These are phyloP conservation scores for Plantago elongata DNA, from an alignment of 257 asterid species.

Conservation along the genomic window DNA sequence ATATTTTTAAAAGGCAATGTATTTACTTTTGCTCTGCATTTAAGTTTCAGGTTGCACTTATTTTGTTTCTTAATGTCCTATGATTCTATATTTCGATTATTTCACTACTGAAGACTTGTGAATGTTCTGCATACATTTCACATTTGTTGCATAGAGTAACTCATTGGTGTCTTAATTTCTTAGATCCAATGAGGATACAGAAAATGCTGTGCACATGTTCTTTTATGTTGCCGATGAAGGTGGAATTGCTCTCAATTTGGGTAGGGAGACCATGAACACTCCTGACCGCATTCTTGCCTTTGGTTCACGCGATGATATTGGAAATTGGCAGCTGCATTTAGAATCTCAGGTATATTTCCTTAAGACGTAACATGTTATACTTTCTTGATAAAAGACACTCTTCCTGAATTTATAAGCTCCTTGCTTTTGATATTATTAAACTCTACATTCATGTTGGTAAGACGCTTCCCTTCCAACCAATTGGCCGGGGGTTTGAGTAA, in stretches of 20 bases:
- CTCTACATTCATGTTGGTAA: too few species aligned
- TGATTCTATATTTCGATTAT: slow-evolving; percentile 4
- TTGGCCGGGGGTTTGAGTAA: too few species aligned
- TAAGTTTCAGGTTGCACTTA: background rate
- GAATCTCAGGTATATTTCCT: slow-evolving; percentile 60
- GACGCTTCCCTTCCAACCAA: too few species aligned
- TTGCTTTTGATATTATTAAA: too few species aligned
- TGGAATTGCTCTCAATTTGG: slow-evolving; percentile 59
- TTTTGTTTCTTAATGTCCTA: background rate
- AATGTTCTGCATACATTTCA: slow-evolving; percentile 16
- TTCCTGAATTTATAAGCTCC: too few species aligned
- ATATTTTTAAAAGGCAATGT: background rate
- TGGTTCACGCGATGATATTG: slow-evolving; percentile 71
- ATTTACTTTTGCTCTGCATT: slow-evolving; percentile 9
- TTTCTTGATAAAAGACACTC: background rate
- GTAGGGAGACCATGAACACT: slow-evolving; percentile 36
- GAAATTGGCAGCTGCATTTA: slow-evolving; percentile 84
- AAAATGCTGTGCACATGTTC: slow-evolving; percentile 62
- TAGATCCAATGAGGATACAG: slow-evolving; percentile 44
- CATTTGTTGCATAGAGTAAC: slow-evolving; percentile 1
- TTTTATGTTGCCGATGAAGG: slow-evolving; percentile 95
- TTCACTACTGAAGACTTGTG: slow-evolving; percentile 12
- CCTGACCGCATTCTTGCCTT: slow-evolving; percentile 53
- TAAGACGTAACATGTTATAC: background rate
- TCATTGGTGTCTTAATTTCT: slow-evolving; percentile 23